Base-by-base conservation (phyloP, 2,329 filamentous ascomycete genomes). In the Trichoderma sp. region DNA sequence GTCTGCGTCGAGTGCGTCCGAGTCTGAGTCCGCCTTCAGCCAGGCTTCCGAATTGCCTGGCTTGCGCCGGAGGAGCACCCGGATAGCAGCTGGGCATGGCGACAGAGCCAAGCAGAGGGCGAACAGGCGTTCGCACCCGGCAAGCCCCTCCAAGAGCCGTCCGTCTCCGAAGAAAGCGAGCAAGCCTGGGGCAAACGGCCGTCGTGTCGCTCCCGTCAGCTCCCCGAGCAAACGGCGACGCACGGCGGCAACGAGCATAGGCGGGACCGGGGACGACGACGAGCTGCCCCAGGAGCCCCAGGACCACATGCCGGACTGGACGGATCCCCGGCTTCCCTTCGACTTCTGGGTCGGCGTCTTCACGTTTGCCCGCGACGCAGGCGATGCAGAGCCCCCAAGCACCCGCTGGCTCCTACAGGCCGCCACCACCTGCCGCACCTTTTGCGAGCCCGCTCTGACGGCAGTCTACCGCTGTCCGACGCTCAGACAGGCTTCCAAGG, bases 371-470 rank as follows among this genome's bases (percentile, higher is more conserved):
- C 86, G 89, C 17, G 82, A 82, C 57, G 77, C 80, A 39, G 70
- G 72, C 9, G 71, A 74, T 1, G 72, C 77, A 5, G 78, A 78
- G n/a, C 71, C 79, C 77, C 70, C 78, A 72, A 78, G 80, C 71
- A 81, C 80, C 14, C 80, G 81, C 70, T 92, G 89, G 89, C 83
- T 96, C 7, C 76, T 90, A 10, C 79, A 81, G n/a, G 78, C 85
- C 51, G 86, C 90, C 43, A 80, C 82, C 2, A 78, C 87, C 17
- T 93, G 89, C 69, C 84, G 81, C 58, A 75, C 81, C 2, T 92
- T 93, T 65, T 78, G 85, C 0, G 91, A 93, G 70, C 89, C 92
- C 5, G 90, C 90, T 1, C 76, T 95, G 58, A 87, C 87, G 5
- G 88, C 86, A 1, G 80, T 96, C 5, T 95, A 95, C 74, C 81